phyloP scores from a whole-genome alignment of 23 red algal genomes.

The Agarophyton chilense region DNA sequence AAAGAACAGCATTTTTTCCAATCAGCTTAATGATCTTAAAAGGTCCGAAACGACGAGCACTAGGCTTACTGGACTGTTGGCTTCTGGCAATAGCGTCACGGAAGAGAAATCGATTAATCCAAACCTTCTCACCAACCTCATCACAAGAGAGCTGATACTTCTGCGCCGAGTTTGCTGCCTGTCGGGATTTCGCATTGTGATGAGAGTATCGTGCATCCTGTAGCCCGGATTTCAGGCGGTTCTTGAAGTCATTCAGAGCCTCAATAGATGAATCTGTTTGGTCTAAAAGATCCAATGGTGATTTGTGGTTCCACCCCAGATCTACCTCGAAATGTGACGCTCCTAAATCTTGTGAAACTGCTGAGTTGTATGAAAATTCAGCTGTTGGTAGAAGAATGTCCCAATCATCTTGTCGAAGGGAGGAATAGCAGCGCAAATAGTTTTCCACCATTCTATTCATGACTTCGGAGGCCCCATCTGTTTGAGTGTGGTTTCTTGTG shows the following conservation, averaged over 20 bases:
- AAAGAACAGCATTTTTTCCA: background rate
- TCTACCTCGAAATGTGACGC: slow-evolving; percentile 38
- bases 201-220: slow-evolving; percentile 5
- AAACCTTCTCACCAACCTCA: slow-evolving; percentile 9
- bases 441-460: background rate
- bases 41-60: background rate
- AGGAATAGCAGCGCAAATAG: slow-evolving; percentile 19
- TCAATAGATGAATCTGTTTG: background rate
- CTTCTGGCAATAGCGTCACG: background rate
- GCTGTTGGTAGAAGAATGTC: background rate
- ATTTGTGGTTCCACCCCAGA: slow-evolving; percentile 28
- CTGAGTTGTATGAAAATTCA: slow-evolving; percentile 54
- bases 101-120: background rate
- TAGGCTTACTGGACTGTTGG: background rate
- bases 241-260: background rate
- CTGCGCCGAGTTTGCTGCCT: background rate
- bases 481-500: slow-evolving; percentile 3
- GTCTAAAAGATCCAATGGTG: background rate
- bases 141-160: background rate
- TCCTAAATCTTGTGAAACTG: background rate
- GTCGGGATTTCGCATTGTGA: background rate
- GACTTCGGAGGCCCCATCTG: slow-evolving; percentile 32
- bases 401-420: slow-evolving; percentile 15
- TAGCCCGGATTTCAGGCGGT: background rate
- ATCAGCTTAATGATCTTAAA: background rate